Conservation (phyloP, 306 rosid genomes). For the Oxytropis ochrocephala region DNA sequence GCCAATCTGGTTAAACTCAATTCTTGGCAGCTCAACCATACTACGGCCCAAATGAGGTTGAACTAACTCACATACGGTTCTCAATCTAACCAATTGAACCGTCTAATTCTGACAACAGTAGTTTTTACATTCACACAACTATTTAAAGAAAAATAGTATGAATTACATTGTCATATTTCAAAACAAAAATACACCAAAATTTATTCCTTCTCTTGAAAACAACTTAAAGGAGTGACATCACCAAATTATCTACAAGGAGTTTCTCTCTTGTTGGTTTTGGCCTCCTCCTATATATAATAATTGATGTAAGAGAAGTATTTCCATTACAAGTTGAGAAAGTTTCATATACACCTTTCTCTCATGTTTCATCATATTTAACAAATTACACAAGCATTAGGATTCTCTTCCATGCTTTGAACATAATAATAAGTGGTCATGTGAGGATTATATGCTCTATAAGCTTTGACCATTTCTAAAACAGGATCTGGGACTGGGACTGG, state of each 20-base stretch:
- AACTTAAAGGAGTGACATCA: conserved; percentile 26
- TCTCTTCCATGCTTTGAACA: conserved; percentile 90
- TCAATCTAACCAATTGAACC: too few relatives aligned
- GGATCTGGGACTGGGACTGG: conserved; percentile 51
- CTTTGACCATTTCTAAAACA: conserved; percentile 60
- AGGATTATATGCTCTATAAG: conserved; percentile 73
- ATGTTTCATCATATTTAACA: conserved; percentile 24
- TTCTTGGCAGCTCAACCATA: too few relatives aligned
- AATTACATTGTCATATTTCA: conserved; percentile 20
- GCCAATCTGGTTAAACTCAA: too few relatives aligned
- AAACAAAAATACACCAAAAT: conserved; percentile 29
- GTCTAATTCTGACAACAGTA: too few relatives aligned
- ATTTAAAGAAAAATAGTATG: not conserved
- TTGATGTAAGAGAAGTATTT: conserved; percentile 15
- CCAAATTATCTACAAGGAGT: conserved; percentile 43
- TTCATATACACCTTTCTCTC: conserved; percentile 4
- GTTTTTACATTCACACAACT: too few relatives aligned
- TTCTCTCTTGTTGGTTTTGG: conserved; percentile 21
- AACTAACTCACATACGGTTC: too few relatives aligned
- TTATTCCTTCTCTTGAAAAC: conserved; percentile 44
- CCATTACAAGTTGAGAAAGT: conserved; percentile 27
- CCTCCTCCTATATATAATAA: conserved; percentile 24
- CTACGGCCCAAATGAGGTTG: too few relatives aligned
- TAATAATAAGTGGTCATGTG: conserved; percentile 64
- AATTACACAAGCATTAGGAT: conserved; percentile 85